Evolutionary conservation across 495 filamentous ascomycete genomes (phyloP), one percentile per base, ranked within the genome.

Genomic region (Daldinia vernicosa): DNA sequence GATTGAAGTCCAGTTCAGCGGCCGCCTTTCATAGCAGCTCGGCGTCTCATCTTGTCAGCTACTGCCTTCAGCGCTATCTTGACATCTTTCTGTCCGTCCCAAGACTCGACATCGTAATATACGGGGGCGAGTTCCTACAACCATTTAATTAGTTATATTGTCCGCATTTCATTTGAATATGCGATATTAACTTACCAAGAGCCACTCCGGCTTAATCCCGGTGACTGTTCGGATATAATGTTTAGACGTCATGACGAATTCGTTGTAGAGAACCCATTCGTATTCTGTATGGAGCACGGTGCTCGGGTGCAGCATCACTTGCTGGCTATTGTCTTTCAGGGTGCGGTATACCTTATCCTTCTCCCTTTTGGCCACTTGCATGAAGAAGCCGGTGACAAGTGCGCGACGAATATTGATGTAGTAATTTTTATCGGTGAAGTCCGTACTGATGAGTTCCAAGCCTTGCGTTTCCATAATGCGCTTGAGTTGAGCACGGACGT

Each of bases 261-360:
- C 95, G 76, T 99, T 97, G 79, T 99, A 99, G 1, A 99, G 82
- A 30, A 99, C 92, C 96, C 96, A 99, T 73, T 98, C 95, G 67
- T 89, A 91, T 15, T 98, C 94, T 60, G 91, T 89, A 51, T 85
- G 86, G 12, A 99, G 82, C 9, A 94, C 92, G 3, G 93, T 97
- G 67, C 92, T 93, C 6, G 95, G 95, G 80, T 99, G 95, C 43
- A 99, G 84, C 64, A 98, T 86, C 50, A 99, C 95, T 58, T 86
- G 91, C 6, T 72, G 72, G 83, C 88, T 87, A 72, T 98, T 90
- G 74, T 98, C 96, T 81, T 98, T 98, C 70, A 99, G 90, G 7
- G 95, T 99, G 60, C 89, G 87, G 81, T 99, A 99, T 37, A 86
- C 87, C 86, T 97, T 97, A 70, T 89, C 88, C 50, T 80, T 85